Evolutionary conservation across 2,329 filamentous ascomycete species (phyloP), one percentile per base, ranked within the genome.

Genomic region (Dichotomopilus funicola): DNA sequence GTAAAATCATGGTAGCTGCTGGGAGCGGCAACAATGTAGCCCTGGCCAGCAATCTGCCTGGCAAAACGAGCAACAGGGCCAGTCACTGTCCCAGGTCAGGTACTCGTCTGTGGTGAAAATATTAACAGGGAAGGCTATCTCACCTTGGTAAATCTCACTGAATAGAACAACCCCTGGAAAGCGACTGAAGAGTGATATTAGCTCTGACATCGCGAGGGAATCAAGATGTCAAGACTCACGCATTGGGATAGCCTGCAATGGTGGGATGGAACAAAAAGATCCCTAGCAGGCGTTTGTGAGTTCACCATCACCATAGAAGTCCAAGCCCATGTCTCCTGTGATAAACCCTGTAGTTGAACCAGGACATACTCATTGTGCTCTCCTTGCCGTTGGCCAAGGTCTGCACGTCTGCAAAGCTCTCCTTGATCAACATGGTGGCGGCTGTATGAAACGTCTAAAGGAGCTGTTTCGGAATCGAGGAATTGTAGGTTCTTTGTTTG

Each of bases 101-200:
- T 27, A 27, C 19, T 27, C 19, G 27, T 10, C 27, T 37, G 44
- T 40, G 19, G 36, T 13, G 10, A 13, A 11, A 11, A 9, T 31
- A 27, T 9, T 1, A 7, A 5, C 6, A 35, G 38, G 27, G 31
- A 11, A 37, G 33, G 49, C 33, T 7, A 6, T 57, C 67, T 55
- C 71, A 91, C 90, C 91, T 84, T 96, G 91, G 68, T 96, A 96
- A 66, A 96, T 96, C 73, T 96, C 91, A 64, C 87, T 91, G 69
- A 95, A 96, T 55, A 96, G 78, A 11, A 89, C 87, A 5, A 96
- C 88, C 19, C 88, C 91, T 0, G 91, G 91, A 66, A 95, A 96
- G 49, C 78, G 77, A 35, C 82, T 83, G 57, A n/a, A 1, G 38
- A 36, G 33, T 10, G 43, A n/a, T 13, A 27, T 5, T 11, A 11